phyloP scores from a whole-genome alignment of 352 stramenopile genomes.

The Phytophthora pseudosyringae region DNA sequence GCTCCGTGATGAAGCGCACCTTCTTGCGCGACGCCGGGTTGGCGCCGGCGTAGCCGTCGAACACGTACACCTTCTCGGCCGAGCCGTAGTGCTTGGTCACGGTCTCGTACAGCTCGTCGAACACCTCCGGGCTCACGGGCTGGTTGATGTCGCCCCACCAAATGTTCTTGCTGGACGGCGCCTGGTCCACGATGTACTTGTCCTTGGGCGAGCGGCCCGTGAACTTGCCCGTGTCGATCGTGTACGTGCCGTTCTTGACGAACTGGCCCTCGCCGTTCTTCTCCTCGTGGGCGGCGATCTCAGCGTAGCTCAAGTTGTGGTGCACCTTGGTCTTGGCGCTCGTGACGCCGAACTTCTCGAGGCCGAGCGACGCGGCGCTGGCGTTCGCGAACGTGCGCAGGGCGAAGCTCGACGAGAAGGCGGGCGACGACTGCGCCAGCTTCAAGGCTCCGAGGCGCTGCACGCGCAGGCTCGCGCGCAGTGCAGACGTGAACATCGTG shows the following conservation, averaged over 20 bases:
- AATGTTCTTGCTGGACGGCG: conserved; percentile 93
- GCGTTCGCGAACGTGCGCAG: conserved; percentile 54
- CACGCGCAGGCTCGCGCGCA: conserved; percentile 62
- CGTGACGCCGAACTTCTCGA: conserved; percentile 93
- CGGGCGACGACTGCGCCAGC: conserved; percentile 35
- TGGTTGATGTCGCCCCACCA: conserved; percentile 98
- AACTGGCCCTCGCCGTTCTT: conserved; percentile 93
- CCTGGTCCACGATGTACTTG: conserved; percentile 98
- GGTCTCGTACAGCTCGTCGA: conserved; percentile 96
- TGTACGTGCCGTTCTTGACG: conserved; percentile 94
- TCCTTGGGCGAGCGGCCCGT: conserved; percentile 98
- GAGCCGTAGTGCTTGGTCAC: conserved; percentile 94
- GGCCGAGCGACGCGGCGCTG: conserved; percentile 53
- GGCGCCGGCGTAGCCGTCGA: conserved; percentile 96
- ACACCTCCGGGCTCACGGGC: conserved; percentile 92
- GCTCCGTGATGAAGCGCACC: conserved; percentile 97
- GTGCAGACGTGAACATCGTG: conserved; percentile 65
- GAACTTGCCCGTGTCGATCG: conserved; percentile 98
- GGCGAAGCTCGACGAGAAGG: conserved; percentile 36
- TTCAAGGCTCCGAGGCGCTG: conserved; percentile 57
- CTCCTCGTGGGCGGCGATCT: conserved; percentile 96
- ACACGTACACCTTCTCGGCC: conserved; percentile 95
- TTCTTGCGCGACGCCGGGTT: conserved; percentile 93
- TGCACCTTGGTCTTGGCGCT: conserved; percentile 91
- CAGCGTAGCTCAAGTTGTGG: conserved; percentile 96